phyloP scores from a whole-genome alignment of 1,284 basidiomycete species.

The Leccinum subrobustum region DNA sequence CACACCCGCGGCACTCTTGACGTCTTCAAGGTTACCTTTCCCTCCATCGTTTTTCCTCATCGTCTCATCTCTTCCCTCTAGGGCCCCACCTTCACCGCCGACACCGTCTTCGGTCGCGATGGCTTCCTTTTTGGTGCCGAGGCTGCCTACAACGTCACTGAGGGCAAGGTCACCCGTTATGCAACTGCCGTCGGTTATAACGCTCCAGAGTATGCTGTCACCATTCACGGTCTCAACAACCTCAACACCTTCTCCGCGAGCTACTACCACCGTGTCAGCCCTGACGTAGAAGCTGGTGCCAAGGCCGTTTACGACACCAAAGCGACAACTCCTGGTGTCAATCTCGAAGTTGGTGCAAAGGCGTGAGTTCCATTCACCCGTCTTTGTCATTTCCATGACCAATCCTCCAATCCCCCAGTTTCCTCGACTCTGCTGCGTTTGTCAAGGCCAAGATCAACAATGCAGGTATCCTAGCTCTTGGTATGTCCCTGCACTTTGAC shows the following conservation, averaged over 20 bases:
- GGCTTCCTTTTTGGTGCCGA: conserved; percentile 98
- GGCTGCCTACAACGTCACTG: conserved; percentile 94
- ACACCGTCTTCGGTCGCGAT: conserved; percentile 93
- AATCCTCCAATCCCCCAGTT: conserved; percentile 40
- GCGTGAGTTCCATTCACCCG: conserved; percentile 51
- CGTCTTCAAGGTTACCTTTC: conserved; percentile 80
- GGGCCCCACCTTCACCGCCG: conserved; percentile 97
- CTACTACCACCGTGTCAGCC: conserved; percentile 97
- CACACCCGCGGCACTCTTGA: conserved; percentile 93
- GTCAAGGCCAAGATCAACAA: conserved; percentile 99
- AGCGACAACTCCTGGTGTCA: conserved; percentile 83
- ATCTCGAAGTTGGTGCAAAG: conserved; percentile 96
- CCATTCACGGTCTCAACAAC: conserved; percentile 94
- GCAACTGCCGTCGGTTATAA: conserved; percentile 92
- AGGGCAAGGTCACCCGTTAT: conserved; percentile 91
- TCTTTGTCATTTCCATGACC: not conserved
- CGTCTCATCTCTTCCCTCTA: conserved; percentile 31
- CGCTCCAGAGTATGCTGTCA: conserved; percentile 96
- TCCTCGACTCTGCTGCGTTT: conserved; percentile 88
- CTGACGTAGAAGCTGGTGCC: conserved; percentile 96
- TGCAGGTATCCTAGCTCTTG: conserved; percentile 85
- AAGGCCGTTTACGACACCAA: conserved; percentile 98
- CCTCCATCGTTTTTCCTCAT: not conserved
- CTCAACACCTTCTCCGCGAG: conserved; percentile 91
- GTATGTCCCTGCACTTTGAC: conserved; percentile 35